phyloP scores from a whole-genome alignment of 1,284 basidiomycete genomes.

The Golubevia pallescens region DNA sequence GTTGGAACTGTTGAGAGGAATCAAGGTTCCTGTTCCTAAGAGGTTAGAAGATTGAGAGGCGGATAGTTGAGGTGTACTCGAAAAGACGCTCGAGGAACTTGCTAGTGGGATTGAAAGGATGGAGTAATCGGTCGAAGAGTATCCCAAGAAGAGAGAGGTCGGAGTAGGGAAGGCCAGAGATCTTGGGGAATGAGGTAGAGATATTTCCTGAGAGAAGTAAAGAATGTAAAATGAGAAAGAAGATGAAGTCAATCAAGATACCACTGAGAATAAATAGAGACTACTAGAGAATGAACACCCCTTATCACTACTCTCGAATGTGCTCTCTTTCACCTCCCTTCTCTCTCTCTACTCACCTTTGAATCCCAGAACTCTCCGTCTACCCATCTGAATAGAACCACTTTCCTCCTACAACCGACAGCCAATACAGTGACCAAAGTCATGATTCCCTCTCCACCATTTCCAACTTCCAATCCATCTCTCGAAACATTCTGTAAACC shows the following conservation, averaged over 20 bases:
- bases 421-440: constrained; percentile 40
- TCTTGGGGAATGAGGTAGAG: constrained; percentile 47
- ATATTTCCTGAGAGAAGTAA: constrained; percentile 17
- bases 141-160: constrained; percentile 76
- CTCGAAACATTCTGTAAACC: background rate
- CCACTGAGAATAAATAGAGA: background rate
- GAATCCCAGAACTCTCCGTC: constrained; percentile 59
- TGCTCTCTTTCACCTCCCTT: no score
- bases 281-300: background rate
- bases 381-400: constrained; percentile 58
- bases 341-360: constrained; percentile 13
- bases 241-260: no score
- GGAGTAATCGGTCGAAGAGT: constrained; percentile 76
- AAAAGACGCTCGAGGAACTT: no score
- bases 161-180: constrained; percentile 74
- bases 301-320: no score
- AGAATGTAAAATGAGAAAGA: background rate
- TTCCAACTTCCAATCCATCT: background rate
- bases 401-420: constrained; percentile 42
- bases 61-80: no score
- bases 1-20: background rate
- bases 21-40: background rate
- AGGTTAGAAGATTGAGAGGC: no score
- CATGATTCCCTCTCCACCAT: constrained; percentile 5
- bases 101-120: constrained; percentile 72